Conservation (phyloP, 2,329 filamentous ascomycete genomes). For the Botrytis fragariae region DNA sequence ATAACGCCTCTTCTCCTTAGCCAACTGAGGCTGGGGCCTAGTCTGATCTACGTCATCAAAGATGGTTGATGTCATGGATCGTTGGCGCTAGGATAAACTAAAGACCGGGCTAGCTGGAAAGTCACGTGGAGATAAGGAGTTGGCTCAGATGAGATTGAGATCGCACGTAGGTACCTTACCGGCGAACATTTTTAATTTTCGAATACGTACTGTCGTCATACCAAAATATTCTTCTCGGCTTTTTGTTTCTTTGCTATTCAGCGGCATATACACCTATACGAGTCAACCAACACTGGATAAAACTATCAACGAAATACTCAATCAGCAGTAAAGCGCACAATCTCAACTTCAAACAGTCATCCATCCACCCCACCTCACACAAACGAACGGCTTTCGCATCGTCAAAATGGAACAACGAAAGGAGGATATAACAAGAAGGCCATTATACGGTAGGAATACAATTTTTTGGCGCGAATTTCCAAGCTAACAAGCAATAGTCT, state of each 20-base stretch:
- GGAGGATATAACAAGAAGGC: slow-evolving; percentile 41
- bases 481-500: slow-evolving; percentile 33
- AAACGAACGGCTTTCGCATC: neutral
- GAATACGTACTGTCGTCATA: neutral
- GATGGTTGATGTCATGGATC: neutral
- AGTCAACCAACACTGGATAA: neutral
- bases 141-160: neutral
- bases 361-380: neutral
- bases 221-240: neutral
- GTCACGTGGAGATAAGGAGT: slow-evolving; percentile 4
- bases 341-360: neutral
- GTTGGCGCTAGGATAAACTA: neutral
- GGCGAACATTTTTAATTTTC: neutral
- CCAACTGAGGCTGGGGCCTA: neutral
- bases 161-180: neutral
- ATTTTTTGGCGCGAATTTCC: neutral
- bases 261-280: neutral
- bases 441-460: slow-evolving; percentile 40
- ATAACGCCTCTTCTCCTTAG: neutral
- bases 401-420: slow-evolving; percentile 37
- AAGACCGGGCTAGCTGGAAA: neutral
- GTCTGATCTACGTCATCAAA: slow-evolving; percentile 1
- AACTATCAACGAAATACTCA: neutral
- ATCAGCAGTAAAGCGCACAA: neutral
- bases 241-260: neutral